Evolutionary conservation across 352 stramenopile species (phyloP).

Genomic region (Aphanomyces astaci): DNA sequence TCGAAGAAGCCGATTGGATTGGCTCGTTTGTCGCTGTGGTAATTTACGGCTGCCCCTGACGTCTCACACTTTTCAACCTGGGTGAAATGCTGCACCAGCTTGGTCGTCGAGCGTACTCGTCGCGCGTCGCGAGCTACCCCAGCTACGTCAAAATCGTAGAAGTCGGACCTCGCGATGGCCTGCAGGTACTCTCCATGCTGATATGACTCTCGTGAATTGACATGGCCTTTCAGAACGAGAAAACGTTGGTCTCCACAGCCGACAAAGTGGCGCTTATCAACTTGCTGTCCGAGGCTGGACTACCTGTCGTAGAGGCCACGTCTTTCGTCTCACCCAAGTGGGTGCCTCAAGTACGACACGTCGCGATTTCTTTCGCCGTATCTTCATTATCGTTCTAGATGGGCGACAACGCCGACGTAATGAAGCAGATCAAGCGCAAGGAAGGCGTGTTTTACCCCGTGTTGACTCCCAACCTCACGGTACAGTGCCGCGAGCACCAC

Average conservation of each 20-base stretch:
- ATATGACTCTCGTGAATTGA: not conserved
- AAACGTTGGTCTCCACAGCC: constrained; percentile 69
- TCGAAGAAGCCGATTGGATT: not conserved
- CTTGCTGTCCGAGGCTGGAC: constrained; percentile 82
- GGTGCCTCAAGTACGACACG: constrained; percentile 80
- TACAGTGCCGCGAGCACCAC: constrained; percentile 25
- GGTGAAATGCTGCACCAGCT: not conserved
- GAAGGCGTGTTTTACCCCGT: constrained; percentile 81
- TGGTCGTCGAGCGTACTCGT: constrained; percentile 1
- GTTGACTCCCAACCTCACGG: constrained; percentile 92
- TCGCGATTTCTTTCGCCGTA: not conserved
- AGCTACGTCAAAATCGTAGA: constrained; percentile 87
- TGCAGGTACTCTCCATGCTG: constrained; percentile 45
- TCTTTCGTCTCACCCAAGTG: constrained; percentile 96
- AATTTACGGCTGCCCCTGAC: not conserved
- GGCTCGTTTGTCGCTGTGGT: not conserved
- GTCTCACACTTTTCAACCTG: not conserved
- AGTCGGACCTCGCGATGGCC: constrained; percentile 92
- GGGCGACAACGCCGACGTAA: constrained; percentile 86
- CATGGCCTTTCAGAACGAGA: constrained; percentile 81
- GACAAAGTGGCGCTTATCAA: constrained; percentile 91
- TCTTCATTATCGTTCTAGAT: constrained; percentile 57
- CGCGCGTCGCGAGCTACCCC: constrained; percentile 36
- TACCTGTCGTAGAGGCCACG: constrained; percentile 88
- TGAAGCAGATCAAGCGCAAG: constrained; percentile 74